Evolutionary conservation across 805 yeast species (phyloP).

Genomic region (Barnettozyma populi): DNA sequence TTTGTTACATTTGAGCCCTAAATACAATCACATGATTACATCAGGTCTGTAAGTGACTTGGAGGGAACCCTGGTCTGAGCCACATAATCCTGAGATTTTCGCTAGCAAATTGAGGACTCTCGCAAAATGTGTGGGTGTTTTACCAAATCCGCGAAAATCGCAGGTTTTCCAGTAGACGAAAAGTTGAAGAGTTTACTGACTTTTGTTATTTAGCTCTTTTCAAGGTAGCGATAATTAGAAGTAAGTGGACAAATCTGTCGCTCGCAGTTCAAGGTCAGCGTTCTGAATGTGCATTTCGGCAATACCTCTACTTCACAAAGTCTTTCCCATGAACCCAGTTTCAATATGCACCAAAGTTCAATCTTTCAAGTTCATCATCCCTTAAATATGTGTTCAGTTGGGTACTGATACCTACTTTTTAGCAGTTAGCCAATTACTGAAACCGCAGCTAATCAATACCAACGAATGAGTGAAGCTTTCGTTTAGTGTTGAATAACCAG

Average conservation of each 20-base stretch:
- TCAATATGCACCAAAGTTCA: too few species aligned
- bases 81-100: neutral
- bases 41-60: neutral
- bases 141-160: neutral
- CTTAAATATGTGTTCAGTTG: too few species aligned
- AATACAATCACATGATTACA: neutral
- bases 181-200: constrained; percentile 2
- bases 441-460: too few species aligned
- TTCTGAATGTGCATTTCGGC: neutral
- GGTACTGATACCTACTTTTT: too few species aligned
- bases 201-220: constrained; percentile 1
- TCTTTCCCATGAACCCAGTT: neutral
- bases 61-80: neutral
- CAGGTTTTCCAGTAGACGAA: neutral
- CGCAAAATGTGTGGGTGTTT: constrained; percentile 1
- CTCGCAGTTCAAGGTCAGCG: neutral
- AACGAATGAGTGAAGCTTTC: too few species aligned
- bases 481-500: too few species aligned
- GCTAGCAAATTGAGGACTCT: neutral
- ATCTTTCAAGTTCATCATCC: too few species aligned
- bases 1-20: neutral
- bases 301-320: neutral
- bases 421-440: too few species aligned
- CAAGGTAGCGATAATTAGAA: constrained; percentile 3
- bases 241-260: constrained; percentile 1